These are phyloP conservation scores for Luffa aegyptiaca DNA, from an alignment of 306 rosid genomes.

Conservation along the genomic window DNA sequence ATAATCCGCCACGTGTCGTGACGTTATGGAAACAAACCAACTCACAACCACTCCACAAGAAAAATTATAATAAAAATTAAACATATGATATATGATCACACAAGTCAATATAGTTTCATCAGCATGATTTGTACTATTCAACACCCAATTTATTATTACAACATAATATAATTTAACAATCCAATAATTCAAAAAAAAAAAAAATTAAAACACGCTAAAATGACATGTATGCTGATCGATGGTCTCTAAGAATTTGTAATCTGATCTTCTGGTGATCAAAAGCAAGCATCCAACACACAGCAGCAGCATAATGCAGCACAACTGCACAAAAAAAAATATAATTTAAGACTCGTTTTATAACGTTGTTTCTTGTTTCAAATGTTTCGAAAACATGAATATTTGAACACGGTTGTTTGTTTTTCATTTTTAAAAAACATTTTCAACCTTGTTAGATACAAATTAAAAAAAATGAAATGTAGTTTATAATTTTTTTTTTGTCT, in stretches of 20 bases:
- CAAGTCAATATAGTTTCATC: neutral
- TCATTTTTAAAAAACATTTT: too few species aligned
- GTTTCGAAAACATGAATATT: too few species aligned
- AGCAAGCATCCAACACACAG: slow-evolving; percentile 67
- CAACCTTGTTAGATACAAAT: too few species aligned
- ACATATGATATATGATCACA: neutral
- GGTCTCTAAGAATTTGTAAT: neutral
- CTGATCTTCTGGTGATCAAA: slow-evolving; percentile 14
- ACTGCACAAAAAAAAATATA: slow-evolving; percentile 20
- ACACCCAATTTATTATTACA: neutral
- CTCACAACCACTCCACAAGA: neutral
- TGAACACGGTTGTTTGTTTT: too few species aligned
- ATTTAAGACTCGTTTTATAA: too few species aligned
- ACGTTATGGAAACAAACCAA: neutral
- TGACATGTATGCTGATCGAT: neutral
- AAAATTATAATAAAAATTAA: neutral
- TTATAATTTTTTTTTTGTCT: too few species aligned
- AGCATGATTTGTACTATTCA: neutral
- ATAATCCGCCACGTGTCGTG: neutral
- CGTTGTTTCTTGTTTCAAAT: too few species aligned
- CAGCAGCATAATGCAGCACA: slow-evolving; percentile 77
- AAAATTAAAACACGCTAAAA: neutral
- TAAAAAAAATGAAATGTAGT: too few species aligned
- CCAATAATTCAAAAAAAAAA: neutral
- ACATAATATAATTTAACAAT: neutral